These are phyloP conservation scores for Luvunga scandens DNA, from an alignment of 345 rosid species.

Conservation along the genomic window DNA sequence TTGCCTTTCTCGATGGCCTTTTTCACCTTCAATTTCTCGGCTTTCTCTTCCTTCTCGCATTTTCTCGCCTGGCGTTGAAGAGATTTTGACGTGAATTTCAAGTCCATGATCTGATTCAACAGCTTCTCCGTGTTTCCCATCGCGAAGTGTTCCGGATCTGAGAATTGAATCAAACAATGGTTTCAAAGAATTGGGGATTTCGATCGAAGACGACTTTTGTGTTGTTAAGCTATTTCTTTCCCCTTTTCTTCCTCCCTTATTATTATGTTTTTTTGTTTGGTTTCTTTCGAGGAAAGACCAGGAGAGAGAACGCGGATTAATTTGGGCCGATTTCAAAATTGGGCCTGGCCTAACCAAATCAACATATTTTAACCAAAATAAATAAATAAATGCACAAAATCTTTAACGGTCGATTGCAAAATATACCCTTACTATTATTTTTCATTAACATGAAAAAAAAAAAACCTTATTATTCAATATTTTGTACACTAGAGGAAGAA, in stretches of 20 bases:
- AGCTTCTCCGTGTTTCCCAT: conserved; percentile 96
- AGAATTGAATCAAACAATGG: neutral
- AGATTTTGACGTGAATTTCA: conserved; percentile 88
- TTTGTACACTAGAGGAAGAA: no score
- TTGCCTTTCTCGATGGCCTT: conserved; percentile 99
- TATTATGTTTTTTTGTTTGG: no score
- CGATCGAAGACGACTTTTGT: neutral
- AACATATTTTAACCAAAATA: no score
- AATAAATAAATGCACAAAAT: no score
- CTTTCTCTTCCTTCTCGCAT: conserved; percentile 99
- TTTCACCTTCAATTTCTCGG: conserved; percentile 93
- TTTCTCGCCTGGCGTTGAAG: conserved; percentile 86
- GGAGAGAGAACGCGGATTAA: neutral
- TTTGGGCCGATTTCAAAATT: neutral
- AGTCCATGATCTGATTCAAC: conserved; percentile 92
- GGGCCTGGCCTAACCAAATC: neutral
- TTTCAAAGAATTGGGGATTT: neutral
- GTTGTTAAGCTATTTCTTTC: neutral
- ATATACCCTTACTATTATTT: no score
- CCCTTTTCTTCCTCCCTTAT: no score
- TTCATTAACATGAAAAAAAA: no score
- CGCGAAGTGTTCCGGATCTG: neutral
- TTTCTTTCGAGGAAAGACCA: neutral
- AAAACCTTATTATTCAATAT: no score
- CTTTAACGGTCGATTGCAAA: no score